These are phyloP conservation scores for Termitomyces sp. DNA, from an alignment of 768 basidiomycete genomes.

Conservation along the genomic window DNA sequence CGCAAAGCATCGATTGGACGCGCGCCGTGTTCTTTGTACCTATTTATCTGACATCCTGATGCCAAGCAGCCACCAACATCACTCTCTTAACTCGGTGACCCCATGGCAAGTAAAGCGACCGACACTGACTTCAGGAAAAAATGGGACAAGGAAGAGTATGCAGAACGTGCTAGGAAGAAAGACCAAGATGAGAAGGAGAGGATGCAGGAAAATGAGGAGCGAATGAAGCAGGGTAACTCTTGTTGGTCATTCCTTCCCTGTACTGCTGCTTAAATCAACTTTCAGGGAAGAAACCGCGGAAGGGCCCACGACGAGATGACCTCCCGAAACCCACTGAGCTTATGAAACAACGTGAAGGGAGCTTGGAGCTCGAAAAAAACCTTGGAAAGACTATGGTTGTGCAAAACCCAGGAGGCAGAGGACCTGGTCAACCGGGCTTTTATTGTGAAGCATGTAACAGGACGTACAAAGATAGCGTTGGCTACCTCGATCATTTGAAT, in stretches of 20 bases:
- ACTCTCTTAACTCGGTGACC: constrained; percentile 15
- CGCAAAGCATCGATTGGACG: background rate
- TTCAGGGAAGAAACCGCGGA: constrained; percentile 78
- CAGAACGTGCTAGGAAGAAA: constrained; percentile 76
- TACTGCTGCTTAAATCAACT: constrained; percentile 4
- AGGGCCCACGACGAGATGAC: constrained; percentile 57
- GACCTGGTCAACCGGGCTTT: constrained; percentile 91
- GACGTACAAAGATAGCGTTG: constrained; percentile 91
- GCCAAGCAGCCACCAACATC: constrained; percentile 5
- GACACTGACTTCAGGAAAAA: constrained; percentile 83
- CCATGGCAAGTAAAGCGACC: constrained; percentile 38
- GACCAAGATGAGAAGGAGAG: constrained; percentile 76
- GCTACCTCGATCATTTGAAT: constrained; percentile 95
- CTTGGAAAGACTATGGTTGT: constrained; percentile 94
- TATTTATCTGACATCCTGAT: background rate
- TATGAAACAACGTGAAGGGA: constrained; percentile 81
- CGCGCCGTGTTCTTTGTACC: constrained; percentile 7
- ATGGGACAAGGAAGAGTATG: constrained; percentile 94
- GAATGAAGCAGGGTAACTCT: constrained; percentile 72
- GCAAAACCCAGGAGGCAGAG: constrained; percentile 72
- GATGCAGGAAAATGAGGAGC: constrained; percentile 83
- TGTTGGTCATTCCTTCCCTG: background rate
- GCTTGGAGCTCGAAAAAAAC: constrained; percentile 92
- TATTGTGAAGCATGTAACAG: constrained; percentile 88
- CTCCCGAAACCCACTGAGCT: constrained; percentile 91